Conservation (phyloP, 306 rosid species). For the Castanea mollissima region DNA sequence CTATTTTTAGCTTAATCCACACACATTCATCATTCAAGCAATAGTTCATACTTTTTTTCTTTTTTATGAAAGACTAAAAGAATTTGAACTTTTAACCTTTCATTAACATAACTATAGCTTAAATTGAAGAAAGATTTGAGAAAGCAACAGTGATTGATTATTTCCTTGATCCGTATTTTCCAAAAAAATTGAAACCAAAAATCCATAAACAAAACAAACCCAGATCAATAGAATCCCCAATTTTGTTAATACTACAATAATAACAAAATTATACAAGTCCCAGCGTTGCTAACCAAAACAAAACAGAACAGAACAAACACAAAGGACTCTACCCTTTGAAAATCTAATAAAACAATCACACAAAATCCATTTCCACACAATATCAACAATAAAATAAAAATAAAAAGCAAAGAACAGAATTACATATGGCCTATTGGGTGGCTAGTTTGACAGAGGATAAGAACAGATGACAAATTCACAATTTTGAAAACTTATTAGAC, state of each 20-base stretch:
- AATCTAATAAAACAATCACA: background rate
- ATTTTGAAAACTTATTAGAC: background rate
- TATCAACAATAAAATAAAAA: background rate
- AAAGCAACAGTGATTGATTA: background rate
- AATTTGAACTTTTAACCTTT: background rate
- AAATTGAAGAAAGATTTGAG: slow-evolving; percentile 4
- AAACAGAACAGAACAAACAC: background rate
- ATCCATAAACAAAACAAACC: slow-evolving; percentile 8
- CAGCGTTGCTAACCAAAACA: slow-evolving; percentile 8
- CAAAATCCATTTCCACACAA: background rate
- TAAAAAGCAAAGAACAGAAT: background rate
- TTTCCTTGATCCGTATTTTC: slow-evolving; percentile 1
- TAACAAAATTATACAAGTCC: slow-evolving; percentile 7
- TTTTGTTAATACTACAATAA: background rate
- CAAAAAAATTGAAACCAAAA: slow-evolving; percentile 15
- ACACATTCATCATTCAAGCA: background rate
- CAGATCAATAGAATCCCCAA: slow-evolving; percentile 15
- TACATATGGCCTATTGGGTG: slow-evolving; percentile 5
- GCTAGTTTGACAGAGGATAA: background rate
- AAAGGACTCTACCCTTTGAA: background rate
- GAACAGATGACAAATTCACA: background rate
- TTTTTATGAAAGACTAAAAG: background rate
- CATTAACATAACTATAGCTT: slow-evolving; percentile 8
- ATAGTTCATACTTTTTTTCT: background rate
- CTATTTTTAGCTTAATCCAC: slow-evolving; percentile 1